These are phyloP conservation scores for Glycine tomentella DNA, from an alignment of 306 rosid species.

Conservation along the genomic window DNA sequence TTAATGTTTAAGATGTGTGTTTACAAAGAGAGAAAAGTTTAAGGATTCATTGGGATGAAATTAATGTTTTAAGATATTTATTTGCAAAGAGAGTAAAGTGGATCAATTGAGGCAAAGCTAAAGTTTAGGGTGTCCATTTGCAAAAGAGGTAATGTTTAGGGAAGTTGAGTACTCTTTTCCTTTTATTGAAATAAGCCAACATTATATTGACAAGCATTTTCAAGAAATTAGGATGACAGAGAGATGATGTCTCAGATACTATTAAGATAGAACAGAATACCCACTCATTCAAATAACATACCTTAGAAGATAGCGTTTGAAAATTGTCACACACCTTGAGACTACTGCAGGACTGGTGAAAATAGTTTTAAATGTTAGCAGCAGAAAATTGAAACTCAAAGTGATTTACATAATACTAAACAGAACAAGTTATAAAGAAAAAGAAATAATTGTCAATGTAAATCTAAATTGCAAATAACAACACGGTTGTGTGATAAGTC, in stretches of 20 bases:
- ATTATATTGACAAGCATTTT: not conserved
- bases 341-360: conserved; percentile 92
- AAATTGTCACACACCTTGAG: conserved; percentile 83
- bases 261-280: conserved; percentile 28
- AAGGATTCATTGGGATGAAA: too few relatives aligned
- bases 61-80: too few relatives aligned
- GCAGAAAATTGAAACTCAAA: conserved; percentile 1
- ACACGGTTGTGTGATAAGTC: conserved; percentile 3
- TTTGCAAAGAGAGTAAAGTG: too few relatives aligned
- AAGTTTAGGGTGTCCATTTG: too few relatives aligned
- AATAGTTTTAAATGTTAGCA: conserved; percentile 51
- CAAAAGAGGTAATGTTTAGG: not conserved
- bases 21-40: too few relatives aligned
- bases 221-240: conserved; percentile 13
- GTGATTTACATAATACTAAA: conserved; percentile 24
- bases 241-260: conserved; percentile 18
- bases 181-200: conserved; percentile 5
- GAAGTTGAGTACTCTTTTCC: not conserved
- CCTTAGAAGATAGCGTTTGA: conserved; percentile 90
- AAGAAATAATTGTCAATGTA: conserved; percentile 21
- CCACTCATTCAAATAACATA: conserved; percentile 47
- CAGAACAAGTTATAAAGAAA: conserved; percentile 30
- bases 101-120: too few relatives aligned
- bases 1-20: too few relatives aligned
- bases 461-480: not conserved